Base-by-base conservation (phyloP, 2,329 filamentous ascomycete species). In the Myrmaecium sp. region DNA sequence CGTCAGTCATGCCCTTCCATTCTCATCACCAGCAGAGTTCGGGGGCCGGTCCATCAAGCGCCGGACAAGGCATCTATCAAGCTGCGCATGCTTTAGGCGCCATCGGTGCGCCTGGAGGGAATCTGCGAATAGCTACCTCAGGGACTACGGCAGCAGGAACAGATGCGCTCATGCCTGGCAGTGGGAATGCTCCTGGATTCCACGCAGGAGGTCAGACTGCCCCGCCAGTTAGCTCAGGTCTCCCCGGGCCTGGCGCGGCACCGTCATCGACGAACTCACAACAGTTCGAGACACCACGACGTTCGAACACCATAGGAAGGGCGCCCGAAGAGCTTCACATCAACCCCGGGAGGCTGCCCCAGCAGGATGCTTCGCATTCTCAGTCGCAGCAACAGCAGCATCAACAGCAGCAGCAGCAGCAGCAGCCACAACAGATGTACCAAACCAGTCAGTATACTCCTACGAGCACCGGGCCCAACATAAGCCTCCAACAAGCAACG, bases 401-500 rank as follows among this genome's bases (percentile, higher is more conserved):
- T 12, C 39, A 39, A 27, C 55, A 59, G 29, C 36, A 38, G 28
- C 37, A 38, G 21, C 31, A 49, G 33, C 44, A 46, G 38, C 43
- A 49, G 17, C 54, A 55, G 26, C 54, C 58, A 35, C 49, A 52
- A 25, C 53, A 57, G 27, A 53, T 63, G 37, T 63, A 64, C 47
- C 54, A 59, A 30, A 50, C 60, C 23, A 54, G 61, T 36, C 58
- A 64, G 29, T 63, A 63, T 40, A 48, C 52, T 30, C 46, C 51
- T 24, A 54, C 47, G 27, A 54, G 42, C 14, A 41, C 57, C 33
- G 53, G 58, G 29, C 65, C 66, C 27, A 60, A 65, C 26, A 68
- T 74, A 43, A 70, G 59, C 40, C 54, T 74, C 25, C 69, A 74
- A 36, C 64, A 70, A 37, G 58, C 62, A n/a, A 59, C 57, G 12